Base-by-base conservation (phyloP, 352 stramenopile species). In the Peronospora belbahrii region DNA sequence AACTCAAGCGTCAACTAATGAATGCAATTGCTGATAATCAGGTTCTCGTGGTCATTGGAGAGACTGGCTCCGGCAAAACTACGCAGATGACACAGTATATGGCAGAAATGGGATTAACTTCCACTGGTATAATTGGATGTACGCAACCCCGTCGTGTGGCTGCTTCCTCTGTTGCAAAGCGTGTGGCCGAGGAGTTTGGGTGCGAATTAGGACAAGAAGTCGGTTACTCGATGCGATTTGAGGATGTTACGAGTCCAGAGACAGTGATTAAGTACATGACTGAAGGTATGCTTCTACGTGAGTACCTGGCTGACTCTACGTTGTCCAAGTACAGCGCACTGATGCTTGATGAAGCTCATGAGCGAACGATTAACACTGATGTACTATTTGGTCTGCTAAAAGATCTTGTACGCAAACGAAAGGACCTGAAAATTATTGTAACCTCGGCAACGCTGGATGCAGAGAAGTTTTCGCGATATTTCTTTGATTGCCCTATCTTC, bases 81-180 rank as follows among this genome's bases (percentile, higher is more conserved):
- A 99, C 97, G 3, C 97, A 99, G 64, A 98, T 99, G 92, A 99
- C 96, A 3, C 97, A 99, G 65, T 99, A 99, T 65, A 96, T 99
- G 79, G 90, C 88, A 10, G 97, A 99, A 67, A 91, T 97, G 67
- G 96, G 95, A 0, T 66, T 98, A 1, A 97, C 90, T n/a, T 95
- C 92, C n/a, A 91, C 85, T 19, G 93, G 83, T 2, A 96, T 97
- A 13, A 98, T 99, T 44, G 85, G 97, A 0, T 99, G 95, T 55
- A 99, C 96, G 13, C 97, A 99, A 72, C 96, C 96, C 7, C 83
- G 97, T 56, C 88, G 97, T 69, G 95, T 99, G 11, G 96, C 97
- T 14, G 97, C 97, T 17, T 97, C 96, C 6, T 98, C 88, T 2
- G 92, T 99, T 4, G 96, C 97, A 4, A 96, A 97, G 62, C 88